Evolutionary conservation across 768 basidiomycete genomes (phyloP), one percentile per base, ranked within the genome.

Genomic region (Postia placenta): DNA sequence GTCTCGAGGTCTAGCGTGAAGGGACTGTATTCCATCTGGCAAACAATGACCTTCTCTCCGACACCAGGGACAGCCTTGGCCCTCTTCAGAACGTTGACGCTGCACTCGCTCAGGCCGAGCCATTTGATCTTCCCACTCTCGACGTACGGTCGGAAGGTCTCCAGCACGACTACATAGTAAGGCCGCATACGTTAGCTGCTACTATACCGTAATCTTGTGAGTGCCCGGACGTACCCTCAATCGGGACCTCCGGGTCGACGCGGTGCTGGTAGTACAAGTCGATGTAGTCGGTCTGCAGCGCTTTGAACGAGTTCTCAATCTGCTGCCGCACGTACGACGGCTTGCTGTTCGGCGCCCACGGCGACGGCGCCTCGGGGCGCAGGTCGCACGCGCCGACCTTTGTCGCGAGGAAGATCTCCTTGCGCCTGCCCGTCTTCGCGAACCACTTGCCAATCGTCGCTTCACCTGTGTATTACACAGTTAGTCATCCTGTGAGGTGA

Each of bases 351-450:
- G 45, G n/a, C 33, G 33, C 36, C 30, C 11, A 45, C 28, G 12
- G 2, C n/a, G 33, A 20, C 26, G n/a, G 6, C 11, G 23, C 45
- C 15, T 25, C 33, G 25, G 45, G 45, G 6, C 11, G 5, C 6
- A 36, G 22, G 23, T 28, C 37, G 30, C 20, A 23, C 60, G 11
- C n/a, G 74, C 76, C 76, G 41, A 76, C 76, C 60, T 85, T 85
- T 19, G 80, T 82, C 2, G 81, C 79, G n/a, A 85, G 69, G 64
- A 83, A 85, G 17, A 80, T 77, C 15, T 76, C 66, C 17, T 65
- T 52, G 23, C 77, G 66, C 45, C 75, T 76, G 5, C 78, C 78
- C 6, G 74, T 78, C 9, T 65, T 63, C 50, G 72, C 69, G 60
- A 81, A 76, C 78, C 78, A 74, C 49, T 2, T 30, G 39, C n/a